Percentiles rank a stretch among this genome's conserved stretches.
phyloP scores from a whole-genome alignment of 2,329 filamentous ascomycete species.

The Talaromyces sp. region DNA sequence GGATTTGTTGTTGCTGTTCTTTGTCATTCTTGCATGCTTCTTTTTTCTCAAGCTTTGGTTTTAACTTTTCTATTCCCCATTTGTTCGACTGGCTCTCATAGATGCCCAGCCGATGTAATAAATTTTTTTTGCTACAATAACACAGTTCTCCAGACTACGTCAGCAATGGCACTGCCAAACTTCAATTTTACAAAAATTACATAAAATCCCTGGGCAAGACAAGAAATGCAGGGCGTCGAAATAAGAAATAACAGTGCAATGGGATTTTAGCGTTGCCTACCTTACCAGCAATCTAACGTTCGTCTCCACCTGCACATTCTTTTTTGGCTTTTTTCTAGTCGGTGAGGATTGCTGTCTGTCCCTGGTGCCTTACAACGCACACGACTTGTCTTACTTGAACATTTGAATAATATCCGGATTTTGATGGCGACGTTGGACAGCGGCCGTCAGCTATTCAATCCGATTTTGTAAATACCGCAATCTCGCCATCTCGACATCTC shows the following conservation, averaged over 20 bases:
- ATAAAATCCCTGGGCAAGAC: too few relatives aligned
- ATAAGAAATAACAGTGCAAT: too few relatives aligned
- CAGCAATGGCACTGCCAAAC: too few relatives aligned
- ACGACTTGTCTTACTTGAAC: neutral
- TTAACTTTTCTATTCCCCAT: constrained; percentile 6
- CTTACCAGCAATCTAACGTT: neutral
- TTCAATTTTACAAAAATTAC: too few relatives aligned
- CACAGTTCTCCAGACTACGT: too few relatives aligned
- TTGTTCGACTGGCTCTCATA: constrained; percentile 3
- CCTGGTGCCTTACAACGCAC: neutral
- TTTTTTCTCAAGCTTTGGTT: neutral
- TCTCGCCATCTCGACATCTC: too few relatives aligned
- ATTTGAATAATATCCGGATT: too few relatives aligned
- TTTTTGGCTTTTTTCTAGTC: neutral
- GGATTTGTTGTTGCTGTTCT: neutral
- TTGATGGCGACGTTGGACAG: neutral
- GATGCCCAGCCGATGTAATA: neutral
- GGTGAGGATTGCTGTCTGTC: neutral
- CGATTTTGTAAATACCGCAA: neutral
- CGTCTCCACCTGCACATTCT: neutral
- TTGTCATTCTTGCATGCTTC: neutral
- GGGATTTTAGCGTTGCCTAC: too few relatives aligned
- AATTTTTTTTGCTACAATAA: too few relatives aligned
- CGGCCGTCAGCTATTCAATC: neutral
- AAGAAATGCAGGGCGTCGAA: too few relatives aligned